phyloP scores from a whole-genome alignment of 2,329 filamentous ascomycete genomes.

The Teratosphaeriaceae sp. region DNA sequence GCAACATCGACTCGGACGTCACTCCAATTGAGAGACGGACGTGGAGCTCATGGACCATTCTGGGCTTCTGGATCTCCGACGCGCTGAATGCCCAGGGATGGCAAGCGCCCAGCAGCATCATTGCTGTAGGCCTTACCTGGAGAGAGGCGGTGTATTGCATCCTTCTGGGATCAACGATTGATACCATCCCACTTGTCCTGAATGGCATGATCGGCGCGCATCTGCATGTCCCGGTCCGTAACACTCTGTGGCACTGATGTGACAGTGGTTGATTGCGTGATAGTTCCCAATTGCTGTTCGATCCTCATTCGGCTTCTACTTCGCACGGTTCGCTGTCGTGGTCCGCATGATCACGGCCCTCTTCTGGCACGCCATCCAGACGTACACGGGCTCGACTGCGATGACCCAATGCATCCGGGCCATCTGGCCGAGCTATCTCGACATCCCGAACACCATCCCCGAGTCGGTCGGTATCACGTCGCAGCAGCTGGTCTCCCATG shows the following conservation, averaged over 20 bases:
- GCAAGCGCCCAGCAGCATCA: constrained; percentile 41
- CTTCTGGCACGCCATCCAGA: constrained; percentile 62
- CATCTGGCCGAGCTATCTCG: constrained; percentile 52
- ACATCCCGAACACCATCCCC: constrained; percentile 48
- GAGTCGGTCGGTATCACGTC: constrained; percentile 48
- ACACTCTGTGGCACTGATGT: background rate
- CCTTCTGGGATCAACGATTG: constrained; percentile 4
- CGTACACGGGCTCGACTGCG: constrained; percentile 54
- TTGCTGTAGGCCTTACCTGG: constrained; percentile 41
- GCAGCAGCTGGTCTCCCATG: constrained; percentile 50
- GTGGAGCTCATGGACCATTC: constrained; percentile 37
- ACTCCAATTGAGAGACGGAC: constrained; percentile 40
- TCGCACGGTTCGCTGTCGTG: constrained; percentile 49
- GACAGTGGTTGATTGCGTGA: background rate
- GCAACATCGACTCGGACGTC: constrained; percentile 41
- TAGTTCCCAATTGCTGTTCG: constrained; percentile 49
- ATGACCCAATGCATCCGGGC: constrained; percentile 47
- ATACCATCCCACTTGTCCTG: constrained; percentile 4
- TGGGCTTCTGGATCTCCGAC: constrained; percentile 43
- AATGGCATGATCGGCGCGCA: constrained; percentile 43
- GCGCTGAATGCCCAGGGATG: constrained; percentile 41
- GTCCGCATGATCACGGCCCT: constrained; percentile 49
- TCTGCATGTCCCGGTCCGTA: constrained; percentile 41
- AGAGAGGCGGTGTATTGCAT: background rate
- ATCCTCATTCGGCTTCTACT: constrained; percentile 52